Evolutionary conservation across 2,329 filamentous ascomycete species (phyloP).

Genomic region (Rosellinia necatrix): DNA sequence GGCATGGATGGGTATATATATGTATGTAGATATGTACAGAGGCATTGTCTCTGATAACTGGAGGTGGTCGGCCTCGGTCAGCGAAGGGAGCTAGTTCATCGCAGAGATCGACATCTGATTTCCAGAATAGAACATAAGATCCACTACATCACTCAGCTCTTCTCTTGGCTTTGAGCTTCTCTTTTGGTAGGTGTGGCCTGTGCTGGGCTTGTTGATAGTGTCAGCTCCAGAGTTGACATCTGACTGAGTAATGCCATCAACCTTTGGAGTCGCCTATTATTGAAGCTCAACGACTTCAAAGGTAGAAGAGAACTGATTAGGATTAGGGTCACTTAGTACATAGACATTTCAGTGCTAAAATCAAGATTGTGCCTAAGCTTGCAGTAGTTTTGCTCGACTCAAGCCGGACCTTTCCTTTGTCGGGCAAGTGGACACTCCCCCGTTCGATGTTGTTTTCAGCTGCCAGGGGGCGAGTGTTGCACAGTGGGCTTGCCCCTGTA

Average conservation of each 20-base stretch:
- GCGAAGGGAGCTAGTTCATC: background rate
- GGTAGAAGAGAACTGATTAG: no score
- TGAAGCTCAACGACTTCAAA: no score
- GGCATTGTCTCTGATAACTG: no score
- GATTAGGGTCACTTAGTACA: background rate
- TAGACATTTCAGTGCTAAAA: background rate
- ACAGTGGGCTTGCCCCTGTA: slow-evolving; percentile 15
- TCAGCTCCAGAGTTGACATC: no score
- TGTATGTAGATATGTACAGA: no score
- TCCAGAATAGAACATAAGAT: background rate
- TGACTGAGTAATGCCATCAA: no score
- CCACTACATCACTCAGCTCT: slow-evolving; percentile 18
- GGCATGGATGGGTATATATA: no score
- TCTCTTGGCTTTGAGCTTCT: background rate
- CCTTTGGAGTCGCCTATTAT: no score
- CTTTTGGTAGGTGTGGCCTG: no score
- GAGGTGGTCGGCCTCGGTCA: slow-evolving; percentile 7
- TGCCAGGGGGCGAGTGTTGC: slow-evolving; percentile 19
- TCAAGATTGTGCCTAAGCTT: background rate
- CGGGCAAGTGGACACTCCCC: slow-evolving; percentile 11
- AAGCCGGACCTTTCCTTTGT: slow-evolving; percentile 12
- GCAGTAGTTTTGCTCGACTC: background rate
- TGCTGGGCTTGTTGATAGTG: background rate
- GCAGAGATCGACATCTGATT: slow-evolving; percentile 9
- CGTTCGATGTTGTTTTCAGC: slow-evolving; percentile 21